Base-by-base conservation (phyloP, 495 filamentous ascomycete species). In the Penicillium bovifimosum region DNA sequence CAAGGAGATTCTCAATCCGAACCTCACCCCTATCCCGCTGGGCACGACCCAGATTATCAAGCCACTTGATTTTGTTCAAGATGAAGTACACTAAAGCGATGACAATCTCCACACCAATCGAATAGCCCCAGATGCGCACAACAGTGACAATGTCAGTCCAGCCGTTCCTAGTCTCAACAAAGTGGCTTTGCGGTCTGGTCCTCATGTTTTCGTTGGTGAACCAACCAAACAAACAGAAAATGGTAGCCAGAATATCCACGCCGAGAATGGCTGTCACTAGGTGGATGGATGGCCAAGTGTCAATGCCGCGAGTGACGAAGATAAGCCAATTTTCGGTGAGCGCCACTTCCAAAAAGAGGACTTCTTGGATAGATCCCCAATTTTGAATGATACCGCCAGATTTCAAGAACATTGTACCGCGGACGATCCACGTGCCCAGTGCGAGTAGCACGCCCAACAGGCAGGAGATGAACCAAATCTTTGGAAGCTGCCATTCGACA, bases 291-390 rank as follows among this genome's bases (percentile, higher is more conserved):
- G 85, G 85, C 73, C 76, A 83, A 11, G 82, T 86, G 35, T 82
- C 74, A 31, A 72, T 78, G 41, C 85, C 85, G 45, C 84, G 80
- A 26, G 85, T 88, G 41, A 88, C 83, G 63, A 88, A 88, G 49
- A 88, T 88, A 38, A 88, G 77, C 85, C 85, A 88, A 61, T 88
- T 88, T 62, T 88, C 84, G 5, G 85, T 88, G 26, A 88, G 75
- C 1, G 85, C 80, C 31, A 88, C 78, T 67, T 88, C 80, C 32
- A 88, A 67, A 74, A 88, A 87, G 11, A 88, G 69, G 20, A 88
- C 80, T 67, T 85, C 83, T 65, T 88, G 84, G 26, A 86, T 79
- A 10, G 76, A 77, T 41, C 83, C 85, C 63, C 78, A 88, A 64
- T 86, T 86, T 56, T 86, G 78, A 29, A 88, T 76, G 55, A 88